phyloP scores from a whole-genome alignment of 2,329 filamentous ascomycete genomes.

The Zymoseptoria passerinii region DNA sequence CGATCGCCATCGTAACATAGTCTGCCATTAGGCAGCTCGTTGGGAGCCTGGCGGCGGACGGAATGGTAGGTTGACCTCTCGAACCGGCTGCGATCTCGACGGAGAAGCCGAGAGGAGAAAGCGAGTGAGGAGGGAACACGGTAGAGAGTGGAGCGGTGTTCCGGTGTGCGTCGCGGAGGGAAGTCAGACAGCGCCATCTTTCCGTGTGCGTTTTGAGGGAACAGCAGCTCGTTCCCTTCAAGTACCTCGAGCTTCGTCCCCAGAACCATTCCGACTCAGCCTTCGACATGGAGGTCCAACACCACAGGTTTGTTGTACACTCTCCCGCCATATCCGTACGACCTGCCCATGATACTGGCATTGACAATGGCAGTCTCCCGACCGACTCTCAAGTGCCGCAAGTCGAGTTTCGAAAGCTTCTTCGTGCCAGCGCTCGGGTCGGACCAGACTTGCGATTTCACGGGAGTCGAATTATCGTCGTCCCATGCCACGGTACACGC shows the following conservation, averaged over 20 bases:
- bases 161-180: neutral
- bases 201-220: neutral
- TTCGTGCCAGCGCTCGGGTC: conserved; percentile 51
- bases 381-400: conserved; percentile 38
- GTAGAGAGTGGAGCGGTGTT: neutral
- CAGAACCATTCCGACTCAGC: no score
- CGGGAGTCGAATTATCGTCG: neutral
- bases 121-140: neutral
- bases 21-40: no score
- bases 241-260: no score
- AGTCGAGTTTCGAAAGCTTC: conserved; percentile 56
- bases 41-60: no score
- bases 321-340: conserved; percentile 45
- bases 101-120: neutral
- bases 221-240: no score
- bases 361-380: conserved; percentile 74
- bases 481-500: conserved; percentile 55
- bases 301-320: conserved; percentile 71
- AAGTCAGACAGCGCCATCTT: neutral
- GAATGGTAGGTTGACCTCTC: neutral
- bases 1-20: no score
- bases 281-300: conserved; percentile 54
- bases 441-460: conserved; percentile 38
- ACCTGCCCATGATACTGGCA: conserved; percentile 63
- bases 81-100: neutral